Percentiles rank a stretch among this genome's conserved stretches.
phyloP scores from a whole-genome alignment of 257 asterid species.

The Plantago ovata region DNA sequence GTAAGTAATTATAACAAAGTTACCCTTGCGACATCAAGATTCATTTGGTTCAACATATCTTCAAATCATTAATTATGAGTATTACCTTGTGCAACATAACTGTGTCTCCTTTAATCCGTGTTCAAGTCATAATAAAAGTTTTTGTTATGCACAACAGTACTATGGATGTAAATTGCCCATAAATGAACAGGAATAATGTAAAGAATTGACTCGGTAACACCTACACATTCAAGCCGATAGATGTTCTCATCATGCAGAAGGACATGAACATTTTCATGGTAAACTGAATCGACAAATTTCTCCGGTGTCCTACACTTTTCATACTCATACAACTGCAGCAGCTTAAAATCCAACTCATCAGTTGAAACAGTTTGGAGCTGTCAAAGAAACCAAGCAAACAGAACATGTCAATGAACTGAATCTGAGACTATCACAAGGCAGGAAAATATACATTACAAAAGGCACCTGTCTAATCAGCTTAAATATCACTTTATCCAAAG shows the following conservation, averaged over 20 bases:
- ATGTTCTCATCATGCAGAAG: constrained; percentile 54
- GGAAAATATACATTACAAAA: constrained; percentile 3
- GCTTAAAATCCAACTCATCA: constrained; percentile 48
- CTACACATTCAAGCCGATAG: constrained; percentile 69
- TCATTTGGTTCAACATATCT: too few relatives aligned
- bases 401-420: constrained; percentile 5
- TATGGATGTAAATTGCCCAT: neutral
- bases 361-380: constrained; percentile 53
- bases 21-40: too few relatives aligned
- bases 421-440: neutral
- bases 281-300: constrained; percentile 47
- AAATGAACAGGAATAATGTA: neutral
- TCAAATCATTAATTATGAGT: too few relatives aligned
- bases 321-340: constrained; percentile 46
- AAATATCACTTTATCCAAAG: constrained; percentile 88
- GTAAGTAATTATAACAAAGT: too few relatives aligned
- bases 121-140: too few relatives aligned
- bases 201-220: constrained; percentile 27
- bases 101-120: too few relatives aligned
- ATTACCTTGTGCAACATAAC: too few relatives aligned
- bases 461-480: constrained; percentile 90
- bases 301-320: constrained; percentile 44
- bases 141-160: neutral
- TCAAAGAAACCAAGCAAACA: constrained; percentile 23
- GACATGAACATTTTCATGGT: constrained; percentile 50